phyloP scores from a whole-genome alignment of 306 rosid species.

The Mimosa bimucronata region DNA sequence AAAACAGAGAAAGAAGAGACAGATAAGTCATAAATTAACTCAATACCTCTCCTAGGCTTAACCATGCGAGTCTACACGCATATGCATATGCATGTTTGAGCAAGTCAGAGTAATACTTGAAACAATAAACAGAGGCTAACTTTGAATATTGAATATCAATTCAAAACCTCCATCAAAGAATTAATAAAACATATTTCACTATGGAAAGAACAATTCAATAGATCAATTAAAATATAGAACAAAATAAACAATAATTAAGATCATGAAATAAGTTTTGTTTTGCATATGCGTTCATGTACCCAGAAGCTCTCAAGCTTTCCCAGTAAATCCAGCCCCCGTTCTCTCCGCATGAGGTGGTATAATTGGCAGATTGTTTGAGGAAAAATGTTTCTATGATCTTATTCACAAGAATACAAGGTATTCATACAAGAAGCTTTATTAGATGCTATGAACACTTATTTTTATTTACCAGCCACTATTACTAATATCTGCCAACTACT shows the following conservation, averaged over 20 bases:
- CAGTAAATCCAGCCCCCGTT: no score
- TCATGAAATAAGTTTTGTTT: not conserved
- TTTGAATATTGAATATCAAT: not conserved
- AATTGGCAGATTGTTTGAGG: no score
- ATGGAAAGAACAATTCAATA: not conserved
- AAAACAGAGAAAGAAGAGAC: conserved; percentile 27
- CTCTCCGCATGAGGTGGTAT: no score
- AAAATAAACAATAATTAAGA: not conserved
- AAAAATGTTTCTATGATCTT: no score
- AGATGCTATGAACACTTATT: no score
- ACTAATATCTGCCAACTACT: no score
- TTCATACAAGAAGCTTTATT: no score
- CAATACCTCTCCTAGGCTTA: not conserved
- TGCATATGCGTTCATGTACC: no score
- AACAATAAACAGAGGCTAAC: not conserved
- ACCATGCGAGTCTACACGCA: not conserved
- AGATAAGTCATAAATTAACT: not conserved
- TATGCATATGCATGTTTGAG: not conserved
- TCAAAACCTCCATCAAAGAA: not conserved
- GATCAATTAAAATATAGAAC: not conserved
- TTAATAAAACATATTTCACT: not conserved
- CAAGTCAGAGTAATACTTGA: not conserved
- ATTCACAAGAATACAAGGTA: no score
- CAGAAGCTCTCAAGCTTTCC: no score
- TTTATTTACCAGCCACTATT: no score